Evolutionary conservation across 495 filamentous ascomycete genomes (phyloP), one percentile per base, ranked within the genome.

Genomic region (Penicillium fimorum): DNA sequence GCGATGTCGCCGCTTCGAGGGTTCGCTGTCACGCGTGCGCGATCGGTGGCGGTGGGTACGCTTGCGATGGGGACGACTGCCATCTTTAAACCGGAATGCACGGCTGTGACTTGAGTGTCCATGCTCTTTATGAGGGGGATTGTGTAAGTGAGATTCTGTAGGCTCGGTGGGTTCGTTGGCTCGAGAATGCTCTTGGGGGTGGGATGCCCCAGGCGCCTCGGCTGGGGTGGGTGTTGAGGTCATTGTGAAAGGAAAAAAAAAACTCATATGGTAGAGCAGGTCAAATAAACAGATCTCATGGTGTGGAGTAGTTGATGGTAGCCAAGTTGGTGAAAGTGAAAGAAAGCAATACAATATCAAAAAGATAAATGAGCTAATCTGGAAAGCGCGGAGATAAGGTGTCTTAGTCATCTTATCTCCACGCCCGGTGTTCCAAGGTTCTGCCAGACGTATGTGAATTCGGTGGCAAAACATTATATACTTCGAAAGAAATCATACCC

Each of bases 1-100:
- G 41, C 46, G 48, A 17, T 38, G 41, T 13, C 45, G 50, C 20
- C 61, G 57, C 52, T 60, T 65, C 55, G 50, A 43, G 4, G 24
- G n/a, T 22, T 42, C 35, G 5, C 12, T 10, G 20, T 52, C 50
- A 33, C 59, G 59, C 0, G 57, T 48, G 38, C 52, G 66, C 8
- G 53, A 52, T 13, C 53, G 53, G 43, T 59, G 65, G 43, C 57
- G 57, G 46, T 20, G 27, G 4, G 27, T 18, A 4, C 63, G 71
- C 37, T 72, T 67, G 40, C 57, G 66, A 25, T 69, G 64, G 32
- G 47, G 50, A n/a, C 53, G 55, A 12, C 27, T 55, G 1, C 29
- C 17, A 20, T 54, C 11, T 29, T 52, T 52, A 24, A 52, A 52
- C 25, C 50, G 50, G 9, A 52, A 42, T 30, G 2, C 17, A 2